Evolutionary conservation across 163 green algal species (phyloP), one percentile per base, ranked within the genome.

Genomic region (Dunaliella salina): DNA sequence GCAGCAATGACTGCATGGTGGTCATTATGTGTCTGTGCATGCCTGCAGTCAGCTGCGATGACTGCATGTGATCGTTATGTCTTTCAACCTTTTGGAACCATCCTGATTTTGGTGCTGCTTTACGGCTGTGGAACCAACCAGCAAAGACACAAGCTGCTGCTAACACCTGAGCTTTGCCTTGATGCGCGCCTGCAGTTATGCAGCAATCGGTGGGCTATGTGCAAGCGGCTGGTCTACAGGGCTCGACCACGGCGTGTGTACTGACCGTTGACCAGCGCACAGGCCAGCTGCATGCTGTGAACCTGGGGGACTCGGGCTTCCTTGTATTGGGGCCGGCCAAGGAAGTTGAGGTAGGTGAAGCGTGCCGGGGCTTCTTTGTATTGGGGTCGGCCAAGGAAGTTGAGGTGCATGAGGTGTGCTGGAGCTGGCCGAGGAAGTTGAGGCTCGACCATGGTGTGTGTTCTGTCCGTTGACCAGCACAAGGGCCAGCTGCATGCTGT

Each of bases 271-370:
- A 98, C 88, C 91, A 90, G 33, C 80, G 87, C 33, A 88, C 90
- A 26, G 95, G 95, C 29, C 90, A 92, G 35, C 88, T 98, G 80
- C 91, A 92, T 25, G 88, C 91, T 0, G 95, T 94, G 40, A 98
- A 96, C 87, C 82, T 98, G 30, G 96, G 96, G 3, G 96, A 98
- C 93, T 95, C 91, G 12, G 95, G 95, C 34, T 96, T 97, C 85
- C 78, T 98, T 67, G 80, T 98, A 0, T 84, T 97, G 0, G 90
- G 82, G 24, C 59, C 63, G 85, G n/a, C 40, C 72, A 75, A 75
- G 63, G 63, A 15, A 75, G 63, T 75, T 29, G 63, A 75, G 63
- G 63, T 75, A 18, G 15, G 57, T 69, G 57, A 26, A 26, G 57
- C 57, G 15, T 69, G 57, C 57, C 18, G 57, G 18, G 57, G 15